A percentile compares a stretch with the other conserved stretches of the same genome.
Conservation (phyloP, 352 stramenopile genomes). For the Globisporangium iwayamae region DNA sequence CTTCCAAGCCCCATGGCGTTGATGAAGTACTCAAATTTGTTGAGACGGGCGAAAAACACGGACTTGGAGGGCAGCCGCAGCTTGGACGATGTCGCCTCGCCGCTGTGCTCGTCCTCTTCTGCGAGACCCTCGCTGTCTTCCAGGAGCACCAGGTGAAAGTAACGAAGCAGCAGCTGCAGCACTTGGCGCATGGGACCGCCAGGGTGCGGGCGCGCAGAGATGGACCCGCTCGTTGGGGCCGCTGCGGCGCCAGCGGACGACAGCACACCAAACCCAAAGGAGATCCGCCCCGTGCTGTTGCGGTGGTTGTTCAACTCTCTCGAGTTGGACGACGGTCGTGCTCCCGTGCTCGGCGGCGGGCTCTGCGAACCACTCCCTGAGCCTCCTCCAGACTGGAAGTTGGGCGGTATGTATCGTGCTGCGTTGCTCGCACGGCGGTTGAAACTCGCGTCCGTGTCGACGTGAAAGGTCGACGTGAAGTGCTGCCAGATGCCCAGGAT, state of each 20-base stretch:
- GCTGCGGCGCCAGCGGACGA: slow-evolving; percentile 23
- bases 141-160: slow-evolving; percentile 68
- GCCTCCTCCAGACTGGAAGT: slow-evolving; percentile 15
- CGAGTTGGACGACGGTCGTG: slow-evolving; percentile 14
- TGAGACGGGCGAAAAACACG: slow-evolving; percentile 71
- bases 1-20: slow-evolving; percentile 73
- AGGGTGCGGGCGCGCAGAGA: slow-evolving; percentile 65
- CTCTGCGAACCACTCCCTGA: slow-evolving; percentile 34
- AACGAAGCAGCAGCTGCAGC: slow-evolving; percentile 66
- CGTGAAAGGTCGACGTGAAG: slow-evolving; percentile 69
- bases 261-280: slow-evolving; percentile 40
- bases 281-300: slow-evolving; percentile 16
- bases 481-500: slow-evolving; percentile 81
- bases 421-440: slow-evolving; percentile 55
- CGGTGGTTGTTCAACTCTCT: slow-evolving; percentile 9
- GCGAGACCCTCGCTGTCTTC: slow-evolving; percentile 36
- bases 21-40: slow-evolving; percentile 85
- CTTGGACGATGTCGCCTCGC: slow-evolving; percentile 25
- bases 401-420: slow-evolving; percentile 17
- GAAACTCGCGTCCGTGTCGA: slow-evolving; percentile 73
- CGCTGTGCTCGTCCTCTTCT: slow-evolving; percentile 15
- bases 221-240: slow-evolving; percentile 24
- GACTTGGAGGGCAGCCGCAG: slow-evolving; percentile 47
- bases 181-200: slow-evolving; percentile 82
- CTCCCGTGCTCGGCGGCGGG: slow-evolving; percentile 26